Base-by-base conservation (phyloP, 1,139 yeast species). In the Saccharomyces hybrid region DNA sequence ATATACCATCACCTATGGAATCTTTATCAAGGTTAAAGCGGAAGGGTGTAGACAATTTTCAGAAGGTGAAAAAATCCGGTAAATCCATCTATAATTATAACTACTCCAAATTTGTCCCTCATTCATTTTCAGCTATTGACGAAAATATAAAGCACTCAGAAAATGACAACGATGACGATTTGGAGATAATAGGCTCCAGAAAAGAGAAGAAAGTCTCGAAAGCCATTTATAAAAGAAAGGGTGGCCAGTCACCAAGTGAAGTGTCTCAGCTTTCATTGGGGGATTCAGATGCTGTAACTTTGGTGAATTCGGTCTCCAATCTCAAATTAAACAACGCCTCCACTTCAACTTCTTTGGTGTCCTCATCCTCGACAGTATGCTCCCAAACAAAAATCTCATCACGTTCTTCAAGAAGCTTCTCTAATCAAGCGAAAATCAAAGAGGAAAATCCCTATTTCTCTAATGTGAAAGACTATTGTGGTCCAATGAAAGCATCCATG, bases 61-160 rank as follows among this genome's bases (percentile, higher is more conserved):
- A 56, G 20, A 52, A 50, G n/a, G 63, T 55, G n/a, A 56, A 48
- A 41, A 51, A 54, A 26, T 42, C 56, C 14, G 63, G 63, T 6
- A 54, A 47, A 41, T 55, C 58, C 42, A 42, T 50, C 32, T 48
- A 48, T 26, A 54, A 48, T 30, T 54, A 55, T 23, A 27, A 31
- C 41, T 32, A 11, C 9, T 28, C 47, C 26, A 27, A 49, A 14
- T 26, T 16, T n/a, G 26, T 53, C 7, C 27, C 30, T 30, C 26
- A 50, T 25, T 30, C 44, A 16, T 32, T 50, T 16, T 42, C 51
- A n/a, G 44, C 47, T 34, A 50, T 26, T 38, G 50, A 50, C n/a
- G 38, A 34, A 34, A 34, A 14, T 16, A 34, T 34, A 8, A 34
- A 34, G 20, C 42, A 34, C 11, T 34, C 42, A 34, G 42, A 34